These are phyloP conservation scores for Chimonanthus salicifolius DNA, from an alignment of 164 flowering plant genomes.

Conservation along the genomic window DNA sequence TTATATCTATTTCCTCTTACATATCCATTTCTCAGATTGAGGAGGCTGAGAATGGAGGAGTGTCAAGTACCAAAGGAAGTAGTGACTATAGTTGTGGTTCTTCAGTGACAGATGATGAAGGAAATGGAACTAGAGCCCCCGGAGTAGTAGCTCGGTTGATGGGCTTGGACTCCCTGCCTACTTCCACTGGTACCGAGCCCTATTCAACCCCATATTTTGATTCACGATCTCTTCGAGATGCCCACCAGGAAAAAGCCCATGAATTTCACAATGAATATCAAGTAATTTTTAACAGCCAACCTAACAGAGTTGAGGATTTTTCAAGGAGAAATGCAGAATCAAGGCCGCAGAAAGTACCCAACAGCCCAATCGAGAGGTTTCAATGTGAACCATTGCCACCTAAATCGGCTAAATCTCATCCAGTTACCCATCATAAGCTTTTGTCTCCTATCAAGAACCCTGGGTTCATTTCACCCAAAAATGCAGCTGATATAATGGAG, in stretches of 20 bases:
- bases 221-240: constrained; percentile 43
- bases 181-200: constrained; percentile 44
- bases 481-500: constrained; percentile 83
- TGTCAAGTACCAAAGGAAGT: constrained; percentile 47
- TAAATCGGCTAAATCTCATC: constrained; percentile 67
- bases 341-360: constrained; percentile 37
- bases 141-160: constrained; percentile 91
- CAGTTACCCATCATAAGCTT: constrained; percentile 68
- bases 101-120: constrained; percentile 82
- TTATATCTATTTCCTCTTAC: background rate
- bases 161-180: constrained; percentile 91
- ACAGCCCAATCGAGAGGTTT: constrained; percentile 38
- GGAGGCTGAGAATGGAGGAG: constrained; percentile 52
- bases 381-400: constrained; percentile 76
- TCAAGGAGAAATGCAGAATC: constrained; percentile 26
- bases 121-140: constrained; percentile 58
- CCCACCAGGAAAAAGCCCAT: constrained; percentile 32
- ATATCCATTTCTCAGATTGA: constrained; percentile 34
- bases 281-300: constrained; percentile 26
- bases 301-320: constrained; percentile 24
- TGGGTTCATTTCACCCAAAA: constrained; percentile 45
- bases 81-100: constrained; percentile 83
- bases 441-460: constrained; percentile 81
- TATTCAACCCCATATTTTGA: constrained; percentile 51
- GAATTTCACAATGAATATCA: constrained; percentile 35